These are phyloP conservation scores for Yamadazyma sp. DNA, from an alignment of 1,139 yeast species.

Conservation along the genomic window DNA sequence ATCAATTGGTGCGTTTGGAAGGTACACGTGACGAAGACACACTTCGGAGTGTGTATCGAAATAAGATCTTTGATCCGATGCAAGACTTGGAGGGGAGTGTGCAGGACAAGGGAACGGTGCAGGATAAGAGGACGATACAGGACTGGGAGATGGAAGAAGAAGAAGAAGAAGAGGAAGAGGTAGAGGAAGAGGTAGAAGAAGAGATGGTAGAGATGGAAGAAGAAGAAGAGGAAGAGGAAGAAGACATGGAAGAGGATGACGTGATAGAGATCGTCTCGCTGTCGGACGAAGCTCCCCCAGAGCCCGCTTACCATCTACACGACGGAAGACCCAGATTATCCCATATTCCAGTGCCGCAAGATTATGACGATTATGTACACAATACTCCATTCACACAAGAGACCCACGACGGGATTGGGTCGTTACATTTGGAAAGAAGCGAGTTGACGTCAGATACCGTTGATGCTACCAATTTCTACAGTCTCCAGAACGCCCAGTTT, in stretches of 20 bases:
- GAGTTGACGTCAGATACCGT: constrained; percentile 3
- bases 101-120: no score
- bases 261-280: no score
- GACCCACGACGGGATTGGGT: neutral
- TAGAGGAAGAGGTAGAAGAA: constrained; percentile 13
- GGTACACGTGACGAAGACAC: constrained; percentile 29
- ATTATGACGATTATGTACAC: no score
- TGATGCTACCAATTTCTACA: constrained; percentile 4
- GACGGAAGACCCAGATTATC: constrained; percentile 8
- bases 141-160: no score
- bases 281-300: neutral
- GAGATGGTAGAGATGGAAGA: constrained; percentile 5
- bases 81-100: constrained; percentile 10
- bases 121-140: no score
- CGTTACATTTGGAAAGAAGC: constrained; percentile 1
- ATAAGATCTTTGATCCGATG: constrained; percentile 30
- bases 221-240: constrained; percentile 8
- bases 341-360: neutral
- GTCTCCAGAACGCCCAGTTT: constrained; percentile 6
- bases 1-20: constrained; percentile 35
- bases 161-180: constrained; percentile 9
- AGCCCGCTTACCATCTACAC: constrained; percentile 1
- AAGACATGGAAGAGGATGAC: neutral
- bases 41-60: constrained; percentile 24
- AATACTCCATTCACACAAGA: neutral